Conservation (phyloP, 2,329 filamentous ascomycete genomes). For the Blastomyces gilchristii region DNA sequence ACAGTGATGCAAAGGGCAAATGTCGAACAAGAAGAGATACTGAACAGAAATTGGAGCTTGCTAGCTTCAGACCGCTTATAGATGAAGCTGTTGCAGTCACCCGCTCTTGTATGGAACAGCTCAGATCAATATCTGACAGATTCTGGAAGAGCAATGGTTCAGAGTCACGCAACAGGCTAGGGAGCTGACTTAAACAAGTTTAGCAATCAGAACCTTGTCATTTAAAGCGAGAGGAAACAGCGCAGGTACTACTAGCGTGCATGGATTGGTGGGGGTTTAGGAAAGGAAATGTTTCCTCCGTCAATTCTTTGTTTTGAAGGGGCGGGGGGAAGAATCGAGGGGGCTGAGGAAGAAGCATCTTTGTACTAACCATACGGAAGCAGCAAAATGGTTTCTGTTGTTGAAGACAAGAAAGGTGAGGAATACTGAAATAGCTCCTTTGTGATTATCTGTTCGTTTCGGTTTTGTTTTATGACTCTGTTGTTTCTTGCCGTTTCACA, state of each 20-base stretch:
- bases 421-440: slow-evolving; percentile 5
- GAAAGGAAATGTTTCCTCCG: slow-evolving; percentile 4
- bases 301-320: slow-evolving; percentile 7
- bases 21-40: background rate
- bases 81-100: slow-evolving; percentile 15
- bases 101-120: slow-evolving; percentile 9
- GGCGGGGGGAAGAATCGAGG: background rate
- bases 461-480: slow-evolving; percentile 5
- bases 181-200: background rate
- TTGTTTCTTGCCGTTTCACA: slow-evolving; percentile 5
- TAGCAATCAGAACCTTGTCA: slow-evolving; percentile 6
- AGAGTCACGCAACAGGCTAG: slow-evolving; percentile 13
- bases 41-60: slow-evolving; percentile 2
- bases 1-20: background rate
- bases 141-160: slow-evolving; percentile 4
- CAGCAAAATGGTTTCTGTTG: slow-evolving; percentile 4
- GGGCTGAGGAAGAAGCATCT: background rate
- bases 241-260: slow-evolving; percentile 4
- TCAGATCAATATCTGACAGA: slow-evolving; percentile 6
- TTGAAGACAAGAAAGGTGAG: slow-evolving; percentile 1
- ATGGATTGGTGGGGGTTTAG: slow-evolving; percentile 3
- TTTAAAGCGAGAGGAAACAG: slow-evolving; percentile 1
- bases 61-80: slow-evolving; percentile 10
- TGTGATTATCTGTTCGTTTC: slow-evolving; percentile 2
- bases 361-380: slow-evolving; percentile 9